These are phyloP conservation scores for Gloeopeniophorella convolvens DNA, from an alignment of 768 basidiomycete species.

Conservation along the genomic window DNA sequence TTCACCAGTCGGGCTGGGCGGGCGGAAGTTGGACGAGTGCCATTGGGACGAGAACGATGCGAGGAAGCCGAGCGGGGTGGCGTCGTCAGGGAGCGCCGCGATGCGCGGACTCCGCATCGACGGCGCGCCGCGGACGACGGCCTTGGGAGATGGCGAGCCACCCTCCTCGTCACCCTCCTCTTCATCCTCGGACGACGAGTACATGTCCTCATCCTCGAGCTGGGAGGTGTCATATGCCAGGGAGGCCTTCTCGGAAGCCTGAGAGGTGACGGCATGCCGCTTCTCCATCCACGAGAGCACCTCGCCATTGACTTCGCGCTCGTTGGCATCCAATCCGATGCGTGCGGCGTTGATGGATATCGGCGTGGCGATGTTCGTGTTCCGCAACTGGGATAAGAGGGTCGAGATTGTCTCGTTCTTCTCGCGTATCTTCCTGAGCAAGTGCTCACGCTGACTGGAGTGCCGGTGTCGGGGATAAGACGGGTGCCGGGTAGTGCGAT, in stretches of 20 bases:
- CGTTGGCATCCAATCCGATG: constrained; percentile 21
- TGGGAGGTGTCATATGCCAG: constrained; percentile 26
- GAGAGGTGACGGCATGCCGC: constrained; percentile 19
- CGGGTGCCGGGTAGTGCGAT: neutral
- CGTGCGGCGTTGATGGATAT: constrained; percentile 27
- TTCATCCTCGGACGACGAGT: constrained; percentile 22
- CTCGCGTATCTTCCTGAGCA: constrained; percentile 29
- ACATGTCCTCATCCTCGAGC: constrained; percentile 28
- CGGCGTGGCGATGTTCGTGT: constrained; percentile 26
- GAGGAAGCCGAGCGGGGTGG: constrained; percentile 15
- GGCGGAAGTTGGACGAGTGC: neutral
- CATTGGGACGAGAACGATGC: constrained; percentile 14
- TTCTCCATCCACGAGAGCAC: constrained; percentile 29
- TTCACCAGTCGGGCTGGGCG: neutral
- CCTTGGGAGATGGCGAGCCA: neutral
- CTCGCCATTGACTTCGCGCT: constrained; percentile 26
- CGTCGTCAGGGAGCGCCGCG: constrained; percentile 1
- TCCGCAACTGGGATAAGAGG: constrained; percentile 25
- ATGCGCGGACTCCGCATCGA: neutral
- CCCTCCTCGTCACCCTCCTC: constrained; percentile 17
- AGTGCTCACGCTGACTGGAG: constrained; percentile 26
- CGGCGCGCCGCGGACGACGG: constrained; percentile 12
- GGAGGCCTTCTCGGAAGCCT: constrained; percentile 20
- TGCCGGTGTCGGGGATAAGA: neutral
- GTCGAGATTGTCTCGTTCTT: constrained; percentile 27